Conservation (phyloP, 2,329 filamentous ascomycete species). For the Rosellinia necatrix region DNA sequence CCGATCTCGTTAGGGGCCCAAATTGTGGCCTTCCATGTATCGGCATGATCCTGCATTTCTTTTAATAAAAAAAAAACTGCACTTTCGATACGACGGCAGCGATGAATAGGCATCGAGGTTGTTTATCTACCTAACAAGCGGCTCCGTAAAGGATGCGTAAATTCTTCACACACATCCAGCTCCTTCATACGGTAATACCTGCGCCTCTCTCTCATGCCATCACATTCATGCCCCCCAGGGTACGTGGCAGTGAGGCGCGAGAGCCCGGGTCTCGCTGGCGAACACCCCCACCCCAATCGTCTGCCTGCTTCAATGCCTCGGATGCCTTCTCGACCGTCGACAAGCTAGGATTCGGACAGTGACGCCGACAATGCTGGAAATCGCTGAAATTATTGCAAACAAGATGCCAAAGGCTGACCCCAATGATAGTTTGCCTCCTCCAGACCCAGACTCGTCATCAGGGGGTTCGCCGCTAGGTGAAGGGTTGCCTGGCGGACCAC, state of each 20-base stretch:
- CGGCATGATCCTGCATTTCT: constrained; percentile 1
- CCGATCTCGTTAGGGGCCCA: not conserved
- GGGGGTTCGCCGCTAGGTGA: constrained; percentile 1
- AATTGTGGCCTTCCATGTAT: not conserved
- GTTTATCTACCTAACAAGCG: not conserved
- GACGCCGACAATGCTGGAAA: not conserved
- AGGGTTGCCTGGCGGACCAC: too few relatives aligned
- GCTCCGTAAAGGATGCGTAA: not conserved
- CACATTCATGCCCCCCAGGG: constrained; percentile 4
- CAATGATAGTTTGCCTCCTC: not conserved
- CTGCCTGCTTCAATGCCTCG: not conserved
- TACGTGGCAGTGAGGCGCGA: constrained; percentile 2
- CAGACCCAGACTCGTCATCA: constrained; percentile 1
- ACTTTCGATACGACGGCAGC: constrained; percentile 7
- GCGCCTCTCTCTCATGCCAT: constrained; percentile 1
- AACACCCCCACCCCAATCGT: not conserved
- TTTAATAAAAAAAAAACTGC: too few relatives aligned
- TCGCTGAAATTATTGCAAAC: constrained; percentile 4
- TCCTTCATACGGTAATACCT: not conserved
- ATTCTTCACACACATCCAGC: not conserved
- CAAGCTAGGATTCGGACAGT: not conserved
- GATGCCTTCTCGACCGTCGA: not conserved
- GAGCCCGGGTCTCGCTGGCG: not conserved
- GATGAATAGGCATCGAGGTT: not conserved
- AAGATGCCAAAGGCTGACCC: not conserved